phyloP scores from a whole-genome alignment of 768 basidiomycete genomes.

The Amyloporia xantha region DNA sequence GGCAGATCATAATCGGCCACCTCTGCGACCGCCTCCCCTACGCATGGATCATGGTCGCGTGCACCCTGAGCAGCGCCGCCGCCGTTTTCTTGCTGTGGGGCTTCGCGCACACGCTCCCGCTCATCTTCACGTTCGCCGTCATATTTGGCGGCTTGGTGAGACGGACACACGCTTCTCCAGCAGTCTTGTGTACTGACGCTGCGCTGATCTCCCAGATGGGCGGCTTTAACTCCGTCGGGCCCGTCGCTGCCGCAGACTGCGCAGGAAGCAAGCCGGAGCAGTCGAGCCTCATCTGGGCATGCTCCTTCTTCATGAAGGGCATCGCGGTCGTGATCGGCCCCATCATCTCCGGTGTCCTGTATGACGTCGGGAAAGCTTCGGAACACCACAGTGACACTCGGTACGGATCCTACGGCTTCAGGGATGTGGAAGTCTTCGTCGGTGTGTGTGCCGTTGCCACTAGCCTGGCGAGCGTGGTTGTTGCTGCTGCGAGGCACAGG shows the following conservation, averaged over 20 bases:
- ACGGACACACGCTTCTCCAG: not conserved
- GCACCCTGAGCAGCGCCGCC: conserved; percentile 12
- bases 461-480: conserved; percentile 11
- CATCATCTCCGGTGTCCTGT: conserved; percentile 16
- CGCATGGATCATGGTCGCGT: conserved; percentile 17
- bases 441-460: conserved; percentile 17
- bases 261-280: conserved; percentile 18
- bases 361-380: conserved; percentile 14
- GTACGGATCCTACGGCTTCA: conserved; percentile 18
- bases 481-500: conserved; percentile 11
- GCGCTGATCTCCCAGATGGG: conserved; percentile 13
- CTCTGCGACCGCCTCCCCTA: conserved; percentile 20
- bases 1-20: conserved; percentile 20
- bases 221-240: conserved; percentile 16
- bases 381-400: not conserved
- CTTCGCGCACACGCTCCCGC: conserved; percentile 14
- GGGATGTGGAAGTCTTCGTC: conserved; percentile 19
- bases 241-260: conserved; percentile 14
- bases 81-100: conserved; percentile 20
- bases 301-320: conserved; percentile 15
- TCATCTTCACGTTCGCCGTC: conserved; percentile 18
- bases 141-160: conserved; percentile 20
- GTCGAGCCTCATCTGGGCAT: conserved; percentile 12
- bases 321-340: conserved; percentile 18
- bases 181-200: not conserved